Percentiles rank a stretch among this genome's conserved stretches.
Evolutionary conservation across 768 basidiomycete genomes (phyloP).

Genomic region (Leucocoprinus leucothites): DNA sequence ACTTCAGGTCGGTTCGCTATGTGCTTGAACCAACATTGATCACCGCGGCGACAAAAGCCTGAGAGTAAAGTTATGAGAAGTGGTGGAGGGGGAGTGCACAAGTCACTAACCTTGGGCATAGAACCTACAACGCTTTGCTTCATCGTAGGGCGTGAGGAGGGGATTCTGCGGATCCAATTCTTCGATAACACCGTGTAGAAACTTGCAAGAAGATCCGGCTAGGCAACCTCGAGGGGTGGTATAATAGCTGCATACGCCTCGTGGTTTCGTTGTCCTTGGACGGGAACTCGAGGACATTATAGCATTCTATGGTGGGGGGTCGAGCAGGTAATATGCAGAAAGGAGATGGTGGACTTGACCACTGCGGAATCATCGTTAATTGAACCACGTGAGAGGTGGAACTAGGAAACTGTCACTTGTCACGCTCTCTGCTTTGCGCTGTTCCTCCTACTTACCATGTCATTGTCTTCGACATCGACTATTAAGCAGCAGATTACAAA

Average conservation of each 20-base stretch:
- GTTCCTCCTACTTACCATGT: conserved; percentile 43
- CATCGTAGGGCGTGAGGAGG: conserved; percentile 64
- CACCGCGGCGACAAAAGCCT: conserved; percentile 74
- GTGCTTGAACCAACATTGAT: conserved; percentile 76
- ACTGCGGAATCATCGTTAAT: conserved; percentile 7
- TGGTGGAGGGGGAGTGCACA: background rate
- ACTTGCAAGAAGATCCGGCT: conserved; percentile 69
- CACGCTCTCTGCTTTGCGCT: too few species aligned
- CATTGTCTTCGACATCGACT: conserved; percentile 69
- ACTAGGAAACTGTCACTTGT: background rate
- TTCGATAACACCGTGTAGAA: conserved; percentile 55
- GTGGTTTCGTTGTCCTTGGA: conserved; percentile 65
- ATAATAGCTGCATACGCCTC: conserved; percentile 73
- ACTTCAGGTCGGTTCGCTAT: conserved; percentile 23
- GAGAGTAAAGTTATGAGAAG: background rate
- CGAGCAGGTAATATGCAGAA: background rate
- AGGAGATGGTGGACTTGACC: conserved; percentile 10
- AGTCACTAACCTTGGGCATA: conserved; percentile 50
- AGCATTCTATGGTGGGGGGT: background rate
- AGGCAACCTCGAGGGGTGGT: conserved; percentile 64
- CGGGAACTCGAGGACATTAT: conserved; percentile 27
- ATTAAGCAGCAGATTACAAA: conserved; percentile 66
- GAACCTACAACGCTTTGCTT: conserved; percentile 65
- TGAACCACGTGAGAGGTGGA: background rate
- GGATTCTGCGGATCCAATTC: conserved; percentile 20